These are phyloP conservation scores for Geoglossum cookeanum DNA, from an alignment of 2,329 filamentous ascomycete genomes.

Conservation along the genomic window DNA sequence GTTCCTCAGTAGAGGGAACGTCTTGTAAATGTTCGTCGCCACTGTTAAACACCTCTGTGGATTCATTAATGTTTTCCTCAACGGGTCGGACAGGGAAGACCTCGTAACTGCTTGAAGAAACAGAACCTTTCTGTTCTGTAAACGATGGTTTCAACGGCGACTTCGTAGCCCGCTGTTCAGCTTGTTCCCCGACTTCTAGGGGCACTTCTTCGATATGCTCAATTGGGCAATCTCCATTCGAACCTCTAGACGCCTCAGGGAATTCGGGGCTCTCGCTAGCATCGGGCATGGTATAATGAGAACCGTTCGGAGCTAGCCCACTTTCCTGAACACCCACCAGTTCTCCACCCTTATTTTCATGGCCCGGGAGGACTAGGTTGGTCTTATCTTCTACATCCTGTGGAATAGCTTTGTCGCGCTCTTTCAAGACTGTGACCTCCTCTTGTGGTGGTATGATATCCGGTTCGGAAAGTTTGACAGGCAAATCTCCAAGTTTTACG, in stretches of 20 bases:
- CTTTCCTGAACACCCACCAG: neutral
- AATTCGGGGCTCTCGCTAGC: neutral
- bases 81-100: neutral
- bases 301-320: neutral
- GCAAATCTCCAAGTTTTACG: neutral
- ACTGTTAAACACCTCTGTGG: neutral
- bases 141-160: neutral
- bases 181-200: neutral
- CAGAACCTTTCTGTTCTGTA: neutral
- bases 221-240: neutral
- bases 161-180: neutral
- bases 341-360: neutral
- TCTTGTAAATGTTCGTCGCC: neutral
- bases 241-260: neutral
- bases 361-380: neutral
- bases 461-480: neutral
- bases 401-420: neutral
- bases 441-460: slow-evolving; percentile 1
- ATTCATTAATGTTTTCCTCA: neutral
- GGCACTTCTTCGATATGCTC: neutral
- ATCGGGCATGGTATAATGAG: neutral
- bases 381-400: slow-evolving; percentile 1
- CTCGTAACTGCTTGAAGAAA: neutral
- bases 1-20: neutral
- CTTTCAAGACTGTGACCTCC: neutral